phyloP scores from a whole-genome alignment of 164 flowering plant species.

The Aristolochia fimbriata region DNA sequence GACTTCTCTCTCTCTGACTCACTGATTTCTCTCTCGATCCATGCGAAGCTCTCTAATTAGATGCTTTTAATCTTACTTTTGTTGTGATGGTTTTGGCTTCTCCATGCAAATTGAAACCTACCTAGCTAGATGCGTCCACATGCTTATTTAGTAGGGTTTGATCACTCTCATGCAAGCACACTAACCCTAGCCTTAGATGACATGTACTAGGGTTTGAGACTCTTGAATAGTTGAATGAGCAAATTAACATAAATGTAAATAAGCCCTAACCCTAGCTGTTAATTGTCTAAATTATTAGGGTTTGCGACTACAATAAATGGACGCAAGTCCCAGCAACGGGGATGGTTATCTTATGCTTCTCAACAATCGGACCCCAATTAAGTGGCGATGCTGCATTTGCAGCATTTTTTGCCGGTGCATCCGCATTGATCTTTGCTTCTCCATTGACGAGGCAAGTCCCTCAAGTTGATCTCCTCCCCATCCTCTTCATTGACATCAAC shows the following conservation, averaged over 20 bases:
- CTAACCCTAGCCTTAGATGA: no score
- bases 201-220: neutral
- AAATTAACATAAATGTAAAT: no score
- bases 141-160: no score
- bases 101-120: no score
- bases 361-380: slow-evolving; percentile 22
- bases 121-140: no score
- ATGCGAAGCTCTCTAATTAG: no score
- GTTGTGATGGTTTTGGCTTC: no score
- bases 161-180: no score
- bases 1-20: no score
- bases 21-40: neutral
- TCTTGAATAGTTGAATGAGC: no score
- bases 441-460: slow-evolving; percentile 23
- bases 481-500: slow-evolving; percentile 27
- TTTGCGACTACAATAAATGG: slow-evolving; percentile 23
- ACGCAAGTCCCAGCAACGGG: slow-evolving; percentile 17
- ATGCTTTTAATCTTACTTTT: no score
- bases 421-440: slow-evolving; percentile 39
- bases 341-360: slow-evolving; percentile 43
- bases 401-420: slow-evolving; percentile 22
- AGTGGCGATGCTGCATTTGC: slow-evolving; percentile 29
- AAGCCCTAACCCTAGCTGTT: neutral
- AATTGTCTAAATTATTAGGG: slow-evolving; percentile 15
- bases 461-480: slow-evolving; percentile 40